A percentile compares a stretch with the other conserved stretches of the same genome.
phyloP scores from a whole-genome alignment of 495 filamentous ascomycete species.

The Chaetomium tenue region DNA sequence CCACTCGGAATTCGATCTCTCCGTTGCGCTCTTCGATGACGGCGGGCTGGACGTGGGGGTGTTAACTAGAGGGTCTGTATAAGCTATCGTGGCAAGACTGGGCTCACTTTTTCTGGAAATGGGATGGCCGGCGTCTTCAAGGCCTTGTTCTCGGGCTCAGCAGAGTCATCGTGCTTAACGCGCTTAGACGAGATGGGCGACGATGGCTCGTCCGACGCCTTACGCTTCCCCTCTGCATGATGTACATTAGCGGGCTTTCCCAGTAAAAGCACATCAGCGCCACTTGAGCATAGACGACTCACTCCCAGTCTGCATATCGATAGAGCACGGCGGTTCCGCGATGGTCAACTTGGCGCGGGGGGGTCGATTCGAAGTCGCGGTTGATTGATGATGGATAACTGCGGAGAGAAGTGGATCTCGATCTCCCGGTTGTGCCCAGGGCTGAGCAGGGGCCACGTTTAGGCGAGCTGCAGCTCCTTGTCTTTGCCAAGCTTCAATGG shows the following conservation, averaged over 20 bases:
- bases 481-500: constrained; percentile 12
- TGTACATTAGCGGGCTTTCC: constrained; percentile 2
- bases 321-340: constrained; percentile 19
- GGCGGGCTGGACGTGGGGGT: constrained; percentile 54
- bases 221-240: constrained; percentile 65
- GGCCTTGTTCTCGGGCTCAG: constrained; percentile 53
- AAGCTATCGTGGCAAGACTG: background rate
- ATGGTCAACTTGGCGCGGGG: constrained; percentile 1
- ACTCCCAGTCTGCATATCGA: constrained; percentile 52
- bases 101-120: constrained; percentile 76
- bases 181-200: constrained; percentile 63
- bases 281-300: constrained; percentile 19
- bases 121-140: constrained; percentile 59
- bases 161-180: constrained; percentile 57
- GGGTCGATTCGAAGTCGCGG: constrained; percentile 10
- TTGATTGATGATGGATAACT: constrained; percentile 14
- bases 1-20: constrained; percentile 95
- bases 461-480: constrained; percentile 14
- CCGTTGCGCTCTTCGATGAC: constrained; percentile 92
- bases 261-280: background rate
- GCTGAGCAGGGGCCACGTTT: constrained; percentile 21
- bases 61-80: constrained; percentile 29
- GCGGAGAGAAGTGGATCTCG: constrained; percentile 18
- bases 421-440: constrained; percentile 20
- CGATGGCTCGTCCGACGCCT: constrained; percentile 68